Percentiles rank a stretch among this genome's conserved stretches.
These are phyloP conservation scores for Sporobolomyces phaffii DNA, from an alignment of 768 basidiomycete species.

Conservation along the genomic window DNA sequence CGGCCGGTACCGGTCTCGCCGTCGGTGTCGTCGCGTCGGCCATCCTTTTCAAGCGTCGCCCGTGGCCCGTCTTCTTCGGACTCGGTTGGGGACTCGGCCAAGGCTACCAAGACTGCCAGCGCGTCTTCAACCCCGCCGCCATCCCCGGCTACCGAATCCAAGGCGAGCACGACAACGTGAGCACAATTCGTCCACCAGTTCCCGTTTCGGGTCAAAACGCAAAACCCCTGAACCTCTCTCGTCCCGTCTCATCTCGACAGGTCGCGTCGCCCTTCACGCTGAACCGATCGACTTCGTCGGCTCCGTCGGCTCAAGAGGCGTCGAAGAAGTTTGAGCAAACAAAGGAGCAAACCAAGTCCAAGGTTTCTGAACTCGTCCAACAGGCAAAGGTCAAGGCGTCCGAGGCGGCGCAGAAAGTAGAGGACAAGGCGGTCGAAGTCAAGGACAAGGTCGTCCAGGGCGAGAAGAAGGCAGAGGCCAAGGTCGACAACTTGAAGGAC, in stretches of 20 bases:
- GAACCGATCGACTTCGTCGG: neutral
- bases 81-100: slow-evolving; percentile 74
- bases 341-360: neutral
- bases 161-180: slow-evolving; percentile 12
- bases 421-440: slow-evolving; percentile 20
- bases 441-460: slow-evolving; percentile 9
- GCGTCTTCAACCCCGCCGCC: slow-evolving; percentile 83
- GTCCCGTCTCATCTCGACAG: neutral
- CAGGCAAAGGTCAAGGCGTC: slow-evolving; percentile 23
- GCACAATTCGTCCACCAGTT: too few species aligned
- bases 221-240: neutral
- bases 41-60: slow-evolving; percentile 82
- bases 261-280: slow-evolving; percentile 10
- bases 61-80: slow-evolving; percentile 77
- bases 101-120: slow-evolving; percentile 86
- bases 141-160: slow-evolving; percentile 57
- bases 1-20: slow-evolving; percentile 81
- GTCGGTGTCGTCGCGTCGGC: slow-evolving; percentile 83
- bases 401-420: neutral
- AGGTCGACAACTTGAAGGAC: slow-evolving; percentile 11
- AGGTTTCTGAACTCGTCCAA: slow-evolving; percentile 8
- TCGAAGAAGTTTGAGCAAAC: neutral
- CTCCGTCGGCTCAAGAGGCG: neutral
- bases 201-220: neutral
- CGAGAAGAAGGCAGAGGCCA: slow-evolving; percentile 17